Evolutionary conservation across 106 monocot genomes (phyloP), one percentile per base, ranked within the genome.

Genomic region (Posidonia australis): DNA sequence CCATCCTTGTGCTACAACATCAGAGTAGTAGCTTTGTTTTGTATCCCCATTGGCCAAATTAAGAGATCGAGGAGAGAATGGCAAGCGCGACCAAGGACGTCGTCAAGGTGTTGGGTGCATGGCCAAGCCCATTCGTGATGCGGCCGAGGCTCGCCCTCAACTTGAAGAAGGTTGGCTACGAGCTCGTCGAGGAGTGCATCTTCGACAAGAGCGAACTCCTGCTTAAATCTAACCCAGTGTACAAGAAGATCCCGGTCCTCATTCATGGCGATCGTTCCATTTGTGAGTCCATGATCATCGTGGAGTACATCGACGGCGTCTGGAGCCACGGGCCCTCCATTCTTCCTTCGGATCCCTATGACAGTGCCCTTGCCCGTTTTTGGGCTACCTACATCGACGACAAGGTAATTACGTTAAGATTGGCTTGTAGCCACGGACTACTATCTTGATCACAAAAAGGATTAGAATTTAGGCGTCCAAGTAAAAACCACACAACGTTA

Each of bases 161-260:
- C 63, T 44, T 72, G 27, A 72, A 72, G 53, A 31, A 46, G 25
- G 55, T 72, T 13, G 25, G 11, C 3, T 72, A 72, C 55, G 72
- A 65, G 72, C 26, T 44, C 55, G 19, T 64, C 24, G 64, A 27
- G 46, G 63, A 64, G 56, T 17, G 26, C 64, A 21, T 27, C 18
- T 18, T 44, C 28, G 24, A 14, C 64, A 72, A 72, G 72, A 65
- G 72, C 56, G 72, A 72, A 28, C 64, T 72, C 13, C 54, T 72
- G 7, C 64, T 72, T 27, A 64, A 65, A 22, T 72, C 64, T 22
- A 72, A 72, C 46, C 72, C 64, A 12, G 54, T 72, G 17, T 46
- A 72, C 72, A 72, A 72, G 72, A 64, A 72, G 63, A 57, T 72
- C 46, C 72, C 64, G 21, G 64, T 72, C 19, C 72, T 72, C 21